Evolutionary conservation across 306 rosid genomes (phyloP), one percentile per base, ranked within the genome.

Genomic region (Canavalia ensiformis): DNA sequence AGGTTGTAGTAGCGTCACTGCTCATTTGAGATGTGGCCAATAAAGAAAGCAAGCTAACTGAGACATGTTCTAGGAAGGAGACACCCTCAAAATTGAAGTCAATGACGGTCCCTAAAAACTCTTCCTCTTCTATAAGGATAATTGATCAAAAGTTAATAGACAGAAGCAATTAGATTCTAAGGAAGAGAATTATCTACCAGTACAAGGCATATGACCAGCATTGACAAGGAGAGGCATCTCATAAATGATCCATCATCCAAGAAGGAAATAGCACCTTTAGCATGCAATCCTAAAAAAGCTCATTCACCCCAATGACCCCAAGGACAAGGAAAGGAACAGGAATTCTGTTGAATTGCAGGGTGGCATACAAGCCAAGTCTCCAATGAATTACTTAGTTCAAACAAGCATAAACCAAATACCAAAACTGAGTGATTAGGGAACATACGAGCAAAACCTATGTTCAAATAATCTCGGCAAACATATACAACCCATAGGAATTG

Each of bases 81-180:
- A 55, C 5, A 8, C 65, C 65, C 52, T 72, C 8, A 45, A 45
- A 33, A 46, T 31, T 46, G 33, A 70, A 60, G 45, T 59, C 34
- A 45, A 59, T 29, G 30, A 34, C 41, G 68, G 56, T 41, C 68
- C 46, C 57, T 8, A 51, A 60, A 75, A 13, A 45, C 12, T n/a
- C 33, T 59, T 75, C 50, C 68, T 57, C 60, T 31, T 76, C 47
- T 59, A 75, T 28, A 46, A 47, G 29, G 28, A 77, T 64, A 49
- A 64, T 37, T 49, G 30, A 64, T 50, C 5, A 8, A 50, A 76
- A 63, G 51, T 50, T 76, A 50, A 64, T 10, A 11, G 39, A 7
- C 25, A 34, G 8, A 49, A 63, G 64, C 7, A 25, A 47, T 35
- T 64, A 76, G 33, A 30, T 63, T 76, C 39, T n/a, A 13, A 34